These are phyloP conservation scores for Tuber melanosporum DNA, from an alignment of 495 filamentous ascomycete genomes.

Conservation along the genomic window DNA sequence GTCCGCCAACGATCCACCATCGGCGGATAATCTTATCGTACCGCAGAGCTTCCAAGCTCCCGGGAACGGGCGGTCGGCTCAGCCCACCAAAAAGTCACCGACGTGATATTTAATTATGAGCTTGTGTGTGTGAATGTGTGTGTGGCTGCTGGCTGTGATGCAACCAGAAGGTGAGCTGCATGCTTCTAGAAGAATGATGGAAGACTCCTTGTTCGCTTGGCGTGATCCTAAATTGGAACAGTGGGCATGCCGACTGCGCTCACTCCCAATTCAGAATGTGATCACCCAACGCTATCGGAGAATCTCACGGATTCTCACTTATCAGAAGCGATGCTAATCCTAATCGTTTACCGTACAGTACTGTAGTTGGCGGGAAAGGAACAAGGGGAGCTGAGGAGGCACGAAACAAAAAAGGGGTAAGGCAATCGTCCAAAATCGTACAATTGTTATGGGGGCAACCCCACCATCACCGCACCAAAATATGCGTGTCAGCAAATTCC, in stretches of 20 bases:
- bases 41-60: conserved; percentile 18
- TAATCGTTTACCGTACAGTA: conserved; percentile 18
- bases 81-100: conserved; percentile 20
- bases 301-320: conserved; percentile 35
- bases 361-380: conserved; percentile 28
- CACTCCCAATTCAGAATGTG: conserved; percentile 36
- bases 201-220: conserved; percentile 33
- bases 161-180: conserved; percentile 28
- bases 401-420: conserved; percentile 39
- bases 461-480: conserved; percentile 28
- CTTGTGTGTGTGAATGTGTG: not conserved
- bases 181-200: conserved; percentile 39
- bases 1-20: not conserved
- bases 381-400: conserved; percentile 28
- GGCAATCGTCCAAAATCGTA: conserved; percentile 27
- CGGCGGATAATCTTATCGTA: conserved; percentile 26
- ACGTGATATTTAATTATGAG: not conserved
- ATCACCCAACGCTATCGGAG: conserved; percentile 26
- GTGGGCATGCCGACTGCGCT: conserved; percentile 20
- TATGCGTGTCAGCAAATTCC: conserved; percentile 38
- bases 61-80: conserved; percentile 28
- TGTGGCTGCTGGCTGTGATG: conserved; percentile 8
- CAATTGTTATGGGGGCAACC: conserved; percentile 26
- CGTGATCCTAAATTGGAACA: conserved; percentile 34
- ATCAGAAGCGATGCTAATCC: conserved; percentile 35